phyloP scores from a whole-genome alignment of 1,284 basidiomycete species.

The Ceratobasidium papillatum region DNA sequence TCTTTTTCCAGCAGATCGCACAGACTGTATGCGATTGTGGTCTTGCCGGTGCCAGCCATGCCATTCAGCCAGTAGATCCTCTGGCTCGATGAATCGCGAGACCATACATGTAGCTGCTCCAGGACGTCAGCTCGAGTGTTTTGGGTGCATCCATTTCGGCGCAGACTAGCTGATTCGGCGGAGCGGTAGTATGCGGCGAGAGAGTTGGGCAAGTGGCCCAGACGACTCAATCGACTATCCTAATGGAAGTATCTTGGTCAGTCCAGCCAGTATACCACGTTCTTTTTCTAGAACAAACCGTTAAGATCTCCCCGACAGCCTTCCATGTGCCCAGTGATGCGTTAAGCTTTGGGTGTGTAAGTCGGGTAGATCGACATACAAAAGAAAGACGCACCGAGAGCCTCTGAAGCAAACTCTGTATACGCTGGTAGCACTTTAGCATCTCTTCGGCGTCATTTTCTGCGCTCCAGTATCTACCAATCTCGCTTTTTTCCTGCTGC shows the following conservation, averaged over 20 bases:
- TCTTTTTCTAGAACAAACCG: not conserved
- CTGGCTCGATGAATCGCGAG: not conserved
- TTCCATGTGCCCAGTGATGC: not conserved
- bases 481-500: not conserved
- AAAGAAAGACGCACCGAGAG: not conserved
- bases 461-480: not conserved
- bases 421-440: no score
- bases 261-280: not conserved
- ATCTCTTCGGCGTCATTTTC: not conserved
- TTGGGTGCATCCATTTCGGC: not conserved
- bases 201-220: not conserved
- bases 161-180: not conserved
- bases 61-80: slow-evolving; percentile 15
- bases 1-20: not conserved
- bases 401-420: not conserved
- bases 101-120: not conserved
- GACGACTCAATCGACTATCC: not conserved
- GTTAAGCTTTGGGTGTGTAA: not conserved
- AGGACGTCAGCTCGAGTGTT: slow-evolving; percentile 10
- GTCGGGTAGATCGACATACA: not conserved
- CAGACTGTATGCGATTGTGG: slow-evolving; percentile 3
- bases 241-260: not conserved
- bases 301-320: not conserved
- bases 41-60: no score
- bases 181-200: slow-evolving; percentile 14